Base-by-base conservation (phyloP, 305 asterid species). In the Solanum hybrid region DNA sequence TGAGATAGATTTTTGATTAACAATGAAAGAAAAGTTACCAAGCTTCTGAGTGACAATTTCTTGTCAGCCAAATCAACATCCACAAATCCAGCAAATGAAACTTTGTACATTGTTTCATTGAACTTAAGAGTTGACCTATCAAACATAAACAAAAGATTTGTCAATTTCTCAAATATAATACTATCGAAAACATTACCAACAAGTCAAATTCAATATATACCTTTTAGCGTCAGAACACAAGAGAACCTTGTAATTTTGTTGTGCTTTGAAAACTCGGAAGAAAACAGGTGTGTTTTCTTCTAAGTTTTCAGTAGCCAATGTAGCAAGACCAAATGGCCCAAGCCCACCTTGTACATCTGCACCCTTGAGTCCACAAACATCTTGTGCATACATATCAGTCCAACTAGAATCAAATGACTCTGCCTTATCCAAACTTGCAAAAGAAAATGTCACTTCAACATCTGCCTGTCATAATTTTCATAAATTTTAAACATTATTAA, bases 261-360 rank as follows among this genome's bases (percentile, higher is more conserved):
- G 90, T 24, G 89, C 87, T 51, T 90, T 91, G 85, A 93, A 93
- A 29, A 94, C 79, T 90, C 94, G 89, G 37, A 92, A 93, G 79
- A 89, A 94, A 68, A 94, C 93, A 6, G 94, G 95, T 73, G 95
- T 94, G n/a, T 87, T 90, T 61, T 94, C 95, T 89, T 92, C 93
- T 2, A 92, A 79, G 2, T 90, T 92, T 32, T 79, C 36, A 41
- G 94, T 88, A 57, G 94, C 94, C 68, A 92, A 91, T 20, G 94
- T 93, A 17, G 92, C 89, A 3, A 94, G 90, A 26, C 95, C 95
- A 31, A 94, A 94, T n/a, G 95, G 95, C 12, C 95, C 95, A 4
- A 93, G 89, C 29, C 95, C 95, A 20, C 95, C 94, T 45, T 91
- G 79, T 13, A 87, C 90, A 24, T 88, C 73, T 7, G 94, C 87